Percentiles rank a stretch among this genome's conserved stretches.
phyloP scores from a whole-genome alignment of 495 filamentous ascomycete species.

The Acidomyces sp. region DNA sequence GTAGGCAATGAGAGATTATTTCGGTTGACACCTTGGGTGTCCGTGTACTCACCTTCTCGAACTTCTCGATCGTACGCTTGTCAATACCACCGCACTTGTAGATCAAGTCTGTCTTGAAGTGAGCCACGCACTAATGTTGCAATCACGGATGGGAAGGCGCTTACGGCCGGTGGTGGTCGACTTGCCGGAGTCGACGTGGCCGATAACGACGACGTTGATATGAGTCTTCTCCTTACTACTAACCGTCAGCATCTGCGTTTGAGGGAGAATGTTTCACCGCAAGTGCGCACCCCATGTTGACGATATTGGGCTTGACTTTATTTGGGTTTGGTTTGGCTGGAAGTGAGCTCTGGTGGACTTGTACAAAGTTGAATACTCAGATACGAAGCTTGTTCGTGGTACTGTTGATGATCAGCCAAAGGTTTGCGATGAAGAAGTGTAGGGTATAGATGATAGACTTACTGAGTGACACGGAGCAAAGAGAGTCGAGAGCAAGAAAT shows the following conservation, averaged over 20 bases:
- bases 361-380: constrained; percentile 2
- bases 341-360: too few species aligned
- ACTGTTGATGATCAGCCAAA: too few species aligned
- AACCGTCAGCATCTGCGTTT: constrained; percentile 13
- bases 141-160: constrained; percentile 20
- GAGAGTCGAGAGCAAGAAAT: constrained; percentile 9
- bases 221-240: constrained; percentile 78
- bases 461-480: constrained; percentile 10
- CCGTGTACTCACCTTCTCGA: constrained; percentile 76
- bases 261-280: too few species aligned
- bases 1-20: background rate
- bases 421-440: too few species aligned
- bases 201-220: constrained; percentile 97
- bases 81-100: constrained; percentile 99
- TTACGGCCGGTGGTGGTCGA: constrained; percentile 78
- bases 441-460: constrained; percentile 3
- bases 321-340: background rate
- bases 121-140: constrained; percentile 23
- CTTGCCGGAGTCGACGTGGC: constrained; percentile 99
- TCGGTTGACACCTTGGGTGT: constrained; percentile 1
- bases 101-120: constrained; percentile 63
- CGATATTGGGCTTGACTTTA: constrained; percentile 14
- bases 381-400: constrained; percentile 1
- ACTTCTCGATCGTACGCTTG: constrained; percentile 99
- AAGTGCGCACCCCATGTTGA: constrained; percentile 26